A percentile compares a stretch with the other conserved stretches of the same genome.
Conservation (phyloP, 106 monocot genomes). For the Hemerocallis citrina region DNA sequence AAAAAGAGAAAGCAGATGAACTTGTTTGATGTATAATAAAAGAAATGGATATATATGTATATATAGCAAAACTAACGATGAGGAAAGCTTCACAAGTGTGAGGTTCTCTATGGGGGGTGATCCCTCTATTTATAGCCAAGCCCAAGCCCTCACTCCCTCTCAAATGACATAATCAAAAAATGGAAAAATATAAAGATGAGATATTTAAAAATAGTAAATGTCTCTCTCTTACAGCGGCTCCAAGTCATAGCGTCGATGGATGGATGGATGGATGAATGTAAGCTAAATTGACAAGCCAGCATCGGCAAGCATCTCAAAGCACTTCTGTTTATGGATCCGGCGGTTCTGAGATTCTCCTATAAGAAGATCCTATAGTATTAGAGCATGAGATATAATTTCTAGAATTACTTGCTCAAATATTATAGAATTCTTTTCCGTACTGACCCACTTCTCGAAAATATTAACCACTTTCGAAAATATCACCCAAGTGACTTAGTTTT, state of each 20-base stretch:
- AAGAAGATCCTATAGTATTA: too few relatives aligned
- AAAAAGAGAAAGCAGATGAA: background rate
- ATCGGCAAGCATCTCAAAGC: too few relatives aligned
- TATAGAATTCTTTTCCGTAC: too few relatives aligned
- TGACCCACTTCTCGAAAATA: too few relatives aligned
- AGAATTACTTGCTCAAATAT: too few relatives aligned
- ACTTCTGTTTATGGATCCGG: too few relatives aligned
- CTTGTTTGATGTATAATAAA: background rate
- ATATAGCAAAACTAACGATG: background rate
- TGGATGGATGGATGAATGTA: background rate
- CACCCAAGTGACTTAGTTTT: too few relatives aligned
- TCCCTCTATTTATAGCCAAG: slow-evolving; percentile 6
- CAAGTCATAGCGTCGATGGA: background rate
- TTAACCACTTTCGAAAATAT: too few relatives aligned
- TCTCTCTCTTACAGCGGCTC: background rate
- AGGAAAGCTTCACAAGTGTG: slow-evolving; percentile 1
- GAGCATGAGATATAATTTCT: too few relatives aligned
- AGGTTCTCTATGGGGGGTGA: background rate
- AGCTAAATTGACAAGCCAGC: too few relatives aligned
- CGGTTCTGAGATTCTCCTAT: too few relatives aligned
- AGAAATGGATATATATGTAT: background rate
- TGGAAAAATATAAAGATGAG: background rate
- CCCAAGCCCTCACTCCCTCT: background rate
- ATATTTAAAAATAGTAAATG: background rate
- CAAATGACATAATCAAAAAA: too few relatives aligned